Evolutionary conservation across 768 basidiomycete genomes (phyloP).

Genomic region (Dioszegia hungarica): DNA sequence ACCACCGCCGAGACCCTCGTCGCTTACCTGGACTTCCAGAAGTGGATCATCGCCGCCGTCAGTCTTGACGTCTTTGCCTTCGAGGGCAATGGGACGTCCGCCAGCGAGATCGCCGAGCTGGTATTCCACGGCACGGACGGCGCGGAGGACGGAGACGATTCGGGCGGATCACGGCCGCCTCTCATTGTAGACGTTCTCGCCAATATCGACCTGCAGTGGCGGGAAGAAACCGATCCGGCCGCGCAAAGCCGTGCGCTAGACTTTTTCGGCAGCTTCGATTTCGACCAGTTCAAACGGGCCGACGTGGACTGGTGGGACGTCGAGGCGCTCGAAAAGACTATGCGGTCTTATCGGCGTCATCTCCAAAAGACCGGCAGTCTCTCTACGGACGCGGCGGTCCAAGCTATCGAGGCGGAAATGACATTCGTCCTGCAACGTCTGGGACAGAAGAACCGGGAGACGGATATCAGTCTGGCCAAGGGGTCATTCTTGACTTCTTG

Average conservation of each 20-base stretch:
- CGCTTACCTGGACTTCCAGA: conserved; percentile 74
- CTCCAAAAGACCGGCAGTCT: conserved; percentile 65
- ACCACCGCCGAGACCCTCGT: conserved; percentile 55
- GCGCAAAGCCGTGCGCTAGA: conserved; percentile 15
- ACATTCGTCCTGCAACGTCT: conserved; percentile 76
- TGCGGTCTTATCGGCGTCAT: conserved; percentile 59
- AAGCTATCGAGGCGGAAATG: conserved; percentile 66
- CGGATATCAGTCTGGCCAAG: conserved; percentile 69
- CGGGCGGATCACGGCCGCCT: conserved; percentile 64
- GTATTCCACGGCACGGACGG: conserved; percentile 59
- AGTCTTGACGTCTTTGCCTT: conserved; percentile 85
- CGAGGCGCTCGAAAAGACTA: conserved; percentile 63
- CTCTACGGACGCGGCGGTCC: conserved; percentile 57
- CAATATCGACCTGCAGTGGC: conserved; percentile 83
- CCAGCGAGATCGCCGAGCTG: conserved; percentile 69
- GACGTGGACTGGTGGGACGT: conserved; percentile 47
- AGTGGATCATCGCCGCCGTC: conserved; percentile 75
- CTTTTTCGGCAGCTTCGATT: conserved; percentile 33
- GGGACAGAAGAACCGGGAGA: conserved; percentile 79
- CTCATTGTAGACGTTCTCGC: conserved; percentile 83
- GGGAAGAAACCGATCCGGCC: conserved; percentile 52
- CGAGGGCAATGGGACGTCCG: conserved; percentile 64
- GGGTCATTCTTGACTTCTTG: conserved; percentile 72
- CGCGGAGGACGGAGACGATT: conserved; percentile 52
- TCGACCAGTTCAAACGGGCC: conserved; percentile 30